These are phyloP conservation scores for Epithele typhae DNA, from an alignment of 768 basidiomycete species.

Conservation along the genomic window DNA sequence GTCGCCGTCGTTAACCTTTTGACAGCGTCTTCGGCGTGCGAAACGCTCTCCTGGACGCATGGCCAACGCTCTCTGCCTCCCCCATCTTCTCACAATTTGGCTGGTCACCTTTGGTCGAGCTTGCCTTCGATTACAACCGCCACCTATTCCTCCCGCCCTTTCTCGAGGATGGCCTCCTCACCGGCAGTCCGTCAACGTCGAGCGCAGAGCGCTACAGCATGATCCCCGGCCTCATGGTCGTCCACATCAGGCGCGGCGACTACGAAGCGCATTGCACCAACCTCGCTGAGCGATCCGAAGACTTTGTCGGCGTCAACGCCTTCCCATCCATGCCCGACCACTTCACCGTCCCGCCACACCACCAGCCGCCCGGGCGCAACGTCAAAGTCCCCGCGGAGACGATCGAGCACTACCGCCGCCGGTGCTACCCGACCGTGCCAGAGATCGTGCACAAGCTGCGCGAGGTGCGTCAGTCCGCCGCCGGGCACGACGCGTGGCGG, in stretches of 20 bases:
- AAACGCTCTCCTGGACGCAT: conserved; percentile 24
- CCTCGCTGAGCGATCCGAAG: conserved; percentile 29
- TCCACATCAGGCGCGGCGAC: conserved; percentile 13
- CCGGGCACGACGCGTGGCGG: conserved; percentile 30
- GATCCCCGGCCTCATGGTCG: conserved; percentile 12
- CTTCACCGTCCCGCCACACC: conserved; percentile 24
- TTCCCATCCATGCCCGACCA: conserved; percentile 46
- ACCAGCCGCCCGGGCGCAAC: too few species aligned
- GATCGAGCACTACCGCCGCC: conserved; percentile 32
- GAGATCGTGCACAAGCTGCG: conserved; percentile 44
- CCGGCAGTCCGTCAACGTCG: conserved; percentile 3
- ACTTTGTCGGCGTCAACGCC: conserved; percentile 48
- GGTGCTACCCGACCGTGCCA: conserved; percentile 49
- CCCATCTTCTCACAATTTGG: conserved; percentile 44
- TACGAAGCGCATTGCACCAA: conserved; percentile 9
- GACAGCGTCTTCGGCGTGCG: conserved; percentile 16
- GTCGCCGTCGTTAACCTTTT: too few species aligned
- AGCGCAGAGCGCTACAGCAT: conserved; percentile 4
- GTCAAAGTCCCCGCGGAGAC: conserved; percentile 17
- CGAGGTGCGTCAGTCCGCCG: conserved; percentile 19
- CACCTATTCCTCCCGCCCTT: conserved; percentile 4
- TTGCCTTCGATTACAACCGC: conserved; percentile 28
- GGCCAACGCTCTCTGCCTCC: conserved; percentile 38
- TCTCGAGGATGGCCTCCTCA: conserved; percentile 1
- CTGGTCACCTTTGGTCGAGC: conserved; percentile 49